Conservation (phyloP, 208 protist species). For the Leishmania gerbilli region DNA sequence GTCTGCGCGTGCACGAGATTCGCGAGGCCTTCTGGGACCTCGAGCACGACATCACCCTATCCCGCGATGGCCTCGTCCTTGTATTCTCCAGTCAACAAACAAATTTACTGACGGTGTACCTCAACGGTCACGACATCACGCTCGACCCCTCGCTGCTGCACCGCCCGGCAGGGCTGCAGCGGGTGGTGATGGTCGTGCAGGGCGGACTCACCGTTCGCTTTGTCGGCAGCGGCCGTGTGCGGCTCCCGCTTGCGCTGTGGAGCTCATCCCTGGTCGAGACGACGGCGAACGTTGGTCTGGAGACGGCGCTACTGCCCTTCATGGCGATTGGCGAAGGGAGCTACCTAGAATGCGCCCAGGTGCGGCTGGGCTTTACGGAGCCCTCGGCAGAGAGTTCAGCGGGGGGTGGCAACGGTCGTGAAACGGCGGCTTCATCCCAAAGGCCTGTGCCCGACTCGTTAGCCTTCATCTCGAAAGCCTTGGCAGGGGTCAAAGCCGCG, state of each 20-base stretch:
- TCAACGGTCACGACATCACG: constrained; percentile 59
- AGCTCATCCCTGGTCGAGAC: constrained; percentile 26
- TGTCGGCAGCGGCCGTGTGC: constrained; percentile 47
- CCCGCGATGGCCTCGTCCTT: constrained; percentile 51
- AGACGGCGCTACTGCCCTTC: constrained; percentile 62
- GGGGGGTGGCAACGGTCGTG: background rate
- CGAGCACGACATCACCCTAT: constrained; percentile 38
- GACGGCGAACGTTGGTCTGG: constrained; percentile 37
- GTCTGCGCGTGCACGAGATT: constrained; percentile 29
- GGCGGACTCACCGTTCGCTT: constrained; percentile 71
- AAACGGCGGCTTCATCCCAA: background rate
- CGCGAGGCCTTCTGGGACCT: constrained; percentile 24
- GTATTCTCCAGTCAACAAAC: constrained; percentile 63
- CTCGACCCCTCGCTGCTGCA: constrained; percentile 42
- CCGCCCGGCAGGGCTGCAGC: constrained; percentile 25
- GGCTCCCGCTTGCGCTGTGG: constrained; percentile 49
- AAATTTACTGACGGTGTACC: constrained; percentile 73
- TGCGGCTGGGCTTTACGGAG: constrained; percentile 53
- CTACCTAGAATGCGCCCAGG: constrained; percentile 58
- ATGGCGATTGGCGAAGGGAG: constrained; percentile 77
- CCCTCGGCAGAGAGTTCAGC: background rate
- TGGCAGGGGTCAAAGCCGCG: background rate
- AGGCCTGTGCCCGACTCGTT: background rate
- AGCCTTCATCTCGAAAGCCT: background rate
- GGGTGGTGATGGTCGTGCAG: constrained; percentile 69